These are phyloP conservation scores for Penicillium paxilli DNA, from an alignment of 495 filamentous ascomycete genomes.

Conservation along the genomic window DNA sequence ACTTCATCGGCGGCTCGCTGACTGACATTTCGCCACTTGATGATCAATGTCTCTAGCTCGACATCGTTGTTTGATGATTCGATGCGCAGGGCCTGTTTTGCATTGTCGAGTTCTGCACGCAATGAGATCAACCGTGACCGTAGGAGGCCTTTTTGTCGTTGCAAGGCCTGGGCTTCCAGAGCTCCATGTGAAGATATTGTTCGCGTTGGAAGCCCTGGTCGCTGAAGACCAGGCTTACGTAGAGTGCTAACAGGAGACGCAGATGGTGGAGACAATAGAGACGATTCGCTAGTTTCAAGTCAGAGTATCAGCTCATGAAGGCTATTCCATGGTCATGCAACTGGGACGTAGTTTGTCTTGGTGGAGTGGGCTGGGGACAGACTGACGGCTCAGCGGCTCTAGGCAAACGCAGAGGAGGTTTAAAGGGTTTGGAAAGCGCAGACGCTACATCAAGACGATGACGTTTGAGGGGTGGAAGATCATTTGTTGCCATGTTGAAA, in stretches of 20 bases:
- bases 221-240: constrained; percentile 1
- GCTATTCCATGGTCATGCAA: not conserved
- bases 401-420: constrained; percentile 57
- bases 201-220: constrained; percentile 3
- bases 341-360: not conserved
- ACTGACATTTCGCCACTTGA: constrained; percentile 48
- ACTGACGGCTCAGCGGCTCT: not conserved
- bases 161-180: constrained; percentile 26
- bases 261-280: not conserved
- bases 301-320: not conserved
- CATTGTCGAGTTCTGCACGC: constrained; percentile 44
- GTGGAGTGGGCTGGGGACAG: not conserved
- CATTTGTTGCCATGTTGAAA: constrained; percentile 25
- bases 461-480: constrained; percentile 44
- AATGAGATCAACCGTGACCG: constrained; percentile 33
- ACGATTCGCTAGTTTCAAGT: not conserved
- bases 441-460: constrained; percentile 54
- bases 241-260: not conserved
- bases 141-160: constrained; percentile 34
- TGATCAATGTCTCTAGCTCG: constrained; percentile 49
- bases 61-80: constrained; percentile 43
- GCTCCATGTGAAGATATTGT: constrained; percentile 11
- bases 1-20: constrained; percentile 55
- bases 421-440: constrained; percentile 65
- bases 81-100: constrained; percentile 50